These are phyloP conservation scores for Saccharomycopsis selenospora DNA, from an alignment of 805 yeast species.

Conservation along the genomic window DNA sequence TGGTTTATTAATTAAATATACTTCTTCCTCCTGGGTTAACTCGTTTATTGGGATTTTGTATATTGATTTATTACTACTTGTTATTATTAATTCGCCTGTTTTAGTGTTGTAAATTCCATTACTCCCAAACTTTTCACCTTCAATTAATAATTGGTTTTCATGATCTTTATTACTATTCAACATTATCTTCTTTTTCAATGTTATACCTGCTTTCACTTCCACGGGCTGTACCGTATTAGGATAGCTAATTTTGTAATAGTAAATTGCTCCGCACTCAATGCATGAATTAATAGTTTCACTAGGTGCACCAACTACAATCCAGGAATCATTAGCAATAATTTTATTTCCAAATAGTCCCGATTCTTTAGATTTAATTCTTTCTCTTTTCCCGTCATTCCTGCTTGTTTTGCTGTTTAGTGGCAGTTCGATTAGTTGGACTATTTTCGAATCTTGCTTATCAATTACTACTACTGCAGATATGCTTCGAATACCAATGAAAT, in stretches of 20 bases:
- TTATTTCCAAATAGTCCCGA: conserved; percentile 28
- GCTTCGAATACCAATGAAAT: conserved; percentile 35
- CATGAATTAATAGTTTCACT: conserved; percentile 27
- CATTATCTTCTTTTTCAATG: neutral
- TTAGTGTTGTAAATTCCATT: neutral
- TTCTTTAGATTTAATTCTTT: conserved; percentile 23
- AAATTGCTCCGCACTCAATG: conserved; percentile 36
- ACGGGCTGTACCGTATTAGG: conserved; percentile 3
- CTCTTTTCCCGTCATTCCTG: neutral
- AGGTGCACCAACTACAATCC: conserved; percentile 29
- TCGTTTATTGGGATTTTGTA: neutral
- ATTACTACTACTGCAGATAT: conserved; percentile 33
- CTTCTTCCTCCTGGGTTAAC: neutral
- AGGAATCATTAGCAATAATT: conserved; percentile 23
- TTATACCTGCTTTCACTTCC: neutral
- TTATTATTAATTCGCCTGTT: neutral
- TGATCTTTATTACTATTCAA: neutral
- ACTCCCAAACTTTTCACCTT: conserved; percentile 8
- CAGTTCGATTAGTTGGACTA: too few species aligned
- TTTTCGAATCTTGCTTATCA: conserved; percentile 22
- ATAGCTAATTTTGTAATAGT: conserved; percentile 26
- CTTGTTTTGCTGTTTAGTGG: too few species aligned
- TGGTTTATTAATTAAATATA: neutral
- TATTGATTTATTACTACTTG: neutral
- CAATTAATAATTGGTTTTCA: conserved; percentile 5